Conservation (phyloP, 2,329 filamentous ascomycete genomes). For the Rutstroemia sp. region DNA sequence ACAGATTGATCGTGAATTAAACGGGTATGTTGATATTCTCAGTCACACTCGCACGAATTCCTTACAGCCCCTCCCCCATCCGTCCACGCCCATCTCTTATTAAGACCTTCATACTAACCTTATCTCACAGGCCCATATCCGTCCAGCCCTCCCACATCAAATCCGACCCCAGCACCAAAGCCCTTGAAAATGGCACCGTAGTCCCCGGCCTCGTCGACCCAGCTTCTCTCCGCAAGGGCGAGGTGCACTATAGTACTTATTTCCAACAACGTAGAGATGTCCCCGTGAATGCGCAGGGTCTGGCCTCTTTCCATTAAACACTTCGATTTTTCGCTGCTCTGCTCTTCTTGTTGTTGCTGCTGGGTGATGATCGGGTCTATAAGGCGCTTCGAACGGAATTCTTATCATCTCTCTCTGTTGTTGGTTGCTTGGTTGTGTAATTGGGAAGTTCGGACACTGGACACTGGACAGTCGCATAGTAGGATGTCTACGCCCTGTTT, state of each 20-base stretch:
- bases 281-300: conserved; percentile 22
- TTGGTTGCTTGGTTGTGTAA: too few species aligned
- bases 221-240: conserved; percentile 35
- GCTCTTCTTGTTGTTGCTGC: too few species aligned
- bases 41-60: background rate
- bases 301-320: conserved; percentile 22
- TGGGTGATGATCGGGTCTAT: too few species aligned
- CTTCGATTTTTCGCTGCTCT: too few species aligned
- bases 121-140: conserved; percentile 33
- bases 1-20: conserved; percentile 74
- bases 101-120: conserved; percentile 10
- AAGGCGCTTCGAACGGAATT: too few species aligned
- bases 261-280: conserved; percentile 30
- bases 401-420: too few species aligned
- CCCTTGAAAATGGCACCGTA: conserved; percentile 35
- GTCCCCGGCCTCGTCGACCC: conserved; percentile 36
- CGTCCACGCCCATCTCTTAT: too few species aligned
- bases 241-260: conserved; percentile 37
- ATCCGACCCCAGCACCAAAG: conserved; percentile 26
- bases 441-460: too few species aligned
- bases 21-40: conserved; percentile 52
- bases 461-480: too few species aligned
- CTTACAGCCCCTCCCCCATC: too few species aligned
- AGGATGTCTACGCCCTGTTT: too few species aligned
- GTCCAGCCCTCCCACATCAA: conserved; percentile 33